Percentiles rank a stretch among this genome's conserved stretches.
phyloP scores from a whole-genome alignment of 2,329 filamentous ascomycete genomes.

The Penicillium sp. region DNA sequence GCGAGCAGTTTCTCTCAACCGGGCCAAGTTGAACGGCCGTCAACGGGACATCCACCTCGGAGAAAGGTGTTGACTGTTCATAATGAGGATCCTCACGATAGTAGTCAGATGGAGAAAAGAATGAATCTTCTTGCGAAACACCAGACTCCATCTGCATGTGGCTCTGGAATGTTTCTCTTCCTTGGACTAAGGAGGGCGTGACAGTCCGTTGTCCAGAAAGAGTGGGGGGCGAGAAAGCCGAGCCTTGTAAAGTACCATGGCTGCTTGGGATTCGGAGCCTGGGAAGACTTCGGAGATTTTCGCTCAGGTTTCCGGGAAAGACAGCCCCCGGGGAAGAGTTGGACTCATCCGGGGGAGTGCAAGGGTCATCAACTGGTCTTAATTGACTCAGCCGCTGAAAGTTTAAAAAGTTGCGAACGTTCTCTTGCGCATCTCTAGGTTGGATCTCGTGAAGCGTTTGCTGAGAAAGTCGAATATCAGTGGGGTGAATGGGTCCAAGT shows the following conservation, averaged over 20 bases:
- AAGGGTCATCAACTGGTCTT: slow-evolving; percentile 49
- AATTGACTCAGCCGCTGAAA: slow-evolving; percentile 62
- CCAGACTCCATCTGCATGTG: no score
- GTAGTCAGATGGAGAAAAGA: no score
- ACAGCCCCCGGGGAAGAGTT: no score
- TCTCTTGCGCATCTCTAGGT: slow-evolving; percentile 79
- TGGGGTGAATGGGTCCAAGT: slow-evolving; percentile 62
- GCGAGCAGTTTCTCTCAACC: slow-evolving; percentile 73
- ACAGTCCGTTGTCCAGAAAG: no score
- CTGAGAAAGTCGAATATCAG: slow-evolving; percentile 67
- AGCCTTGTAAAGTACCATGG: no score
- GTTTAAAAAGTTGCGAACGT: slow-evolving; percentile 82
- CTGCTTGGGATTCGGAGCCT: slow-evolving; percentile 54
- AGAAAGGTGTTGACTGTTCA: slow-evolving; percentile 79
- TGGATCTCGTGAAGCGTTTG: slow-evolving; percentile 66
- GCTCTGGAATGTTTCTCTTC: no score
- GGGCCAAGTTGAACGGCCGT: slow-evolving; percentile 69
- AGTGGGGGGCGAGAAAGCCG: no score
- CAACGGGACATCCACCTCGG: slow-evolving; percentile 83
- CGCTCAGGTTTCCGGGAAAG: no score
- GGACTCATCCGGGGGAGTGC: slow-evolving; percentile 67
- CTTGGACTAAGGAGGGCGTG: no score
- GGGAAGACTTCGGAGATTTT: slow-evolving; percentile 54
- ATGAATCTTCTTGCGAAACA: no score
- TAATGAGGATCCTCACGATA: slow-evolving; percentile 47